Conservation (phyloP, 169 alveolate species). For the Haemoproteus tartakovskyi region DNA sequence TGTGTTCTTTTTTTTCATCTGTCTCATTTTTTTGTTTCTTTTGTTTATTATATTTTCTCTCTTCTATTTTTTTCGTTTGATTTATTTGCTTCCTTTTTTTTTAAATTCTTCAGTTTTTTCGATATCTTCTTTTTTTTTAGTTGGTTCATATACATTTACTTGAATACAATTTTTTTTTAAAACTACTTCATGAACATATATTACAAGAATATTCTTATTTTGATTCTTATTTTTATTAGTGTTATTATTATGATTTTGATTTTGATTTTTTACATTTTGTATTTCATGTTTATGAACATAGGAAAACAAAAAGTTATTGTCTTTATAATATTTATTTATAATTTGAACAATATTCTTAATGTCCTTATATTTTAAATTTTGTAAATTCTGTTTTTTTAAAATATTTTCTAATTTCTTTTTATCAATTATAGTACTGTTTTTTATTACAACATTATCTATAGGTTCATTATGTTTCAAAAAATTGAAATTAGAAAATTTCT, state of each 20-base stretch:
- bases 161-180: slow-evolving; percentile 10
- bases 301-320: slow-evolving; percentile 11
- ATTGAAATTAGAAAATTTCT: too few relatives aligned
- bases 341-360: slow-evolving; percentile 34
- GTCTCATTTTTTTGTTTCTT: not conserved
- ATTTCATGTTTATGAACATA: slow-evolving; percentile 26
- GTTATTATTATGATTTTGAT: too few relatives aligned
- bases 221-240: too few relatives aligned
- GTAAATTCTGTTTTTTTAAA: slow-evolving; percentile 6
- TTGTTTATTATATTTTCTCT: too few relatives aligned
- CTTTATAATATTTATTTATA: slow-evolving; percentile 14
- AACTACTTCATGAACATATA: slow-evolving; percentile 28
- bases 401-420: not conserved
- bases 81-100: not conserved
- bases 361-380: slow-evolving; percentile 21
- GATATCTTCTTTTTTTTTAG: not conserved
- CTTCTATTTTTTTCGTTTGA: too few relatives aligned
- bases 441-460: slow-evolving; percentile 19
- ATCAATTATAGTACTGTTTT: slow-evolving; percentile 29
- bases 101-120: not conserved
- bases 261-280: too few relatives aligned
- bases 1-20: not conserved
- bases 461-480: slow-evolving; percentile 20
- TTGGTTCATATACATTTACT: slow-evolving; percentile 4
- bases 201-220: not conserved